These are phyloP conservation scores for Pythium aquatile DNA, from an alignment of 352 stramenopile genomes.

Conservation along the genomic window DNA sequence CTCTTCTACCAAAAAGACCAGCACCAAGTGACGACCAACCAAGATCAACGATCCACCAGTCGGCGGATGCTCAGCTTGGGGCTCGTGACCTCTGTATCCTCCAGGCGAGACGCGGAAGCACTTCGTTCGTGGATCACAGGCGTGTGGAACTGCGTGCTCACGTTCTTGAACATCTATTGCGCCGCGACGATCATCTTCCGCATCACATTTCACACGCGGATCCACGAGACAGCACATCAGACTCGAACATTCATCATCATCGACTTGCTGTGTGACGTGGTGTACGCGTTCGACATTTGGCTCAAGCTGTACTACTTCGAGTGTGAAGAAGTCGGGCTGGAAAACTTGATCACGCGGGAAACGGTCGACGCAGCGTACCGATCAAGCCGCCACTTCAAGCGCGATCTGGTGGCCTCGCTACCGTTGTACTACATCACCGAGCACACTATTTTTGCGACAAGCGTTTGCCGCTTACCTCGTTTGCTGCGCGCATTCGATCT, in stretches of 20 bases:
- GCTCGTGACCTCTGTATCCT: neutral
- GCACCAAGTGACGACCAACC: neutral
- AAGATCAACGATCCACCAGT: neutral
- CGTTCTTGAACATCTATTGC: conserved; percentile 67
- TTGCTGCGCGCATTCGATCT: conserved; percentile 54
- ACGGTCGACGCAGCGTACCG: conserved; percentile 36
- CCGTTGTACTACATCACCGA: conserved; percentile 52
- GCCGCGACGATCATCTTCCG: conserved; percentile 64
- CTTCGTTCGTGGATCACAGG: conserved; percentile 28
- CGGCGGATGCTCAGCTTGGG: neutral
- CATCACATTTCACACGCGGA: conserved; percentile 57
- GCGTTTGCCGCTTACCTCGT: conserved; percentile 51
- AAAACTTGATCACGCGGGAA: conserved; percentile 46
- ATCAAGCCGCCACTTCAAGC: conserved; percentile 43
- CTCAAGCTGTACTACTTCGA: conserved; percentile 68
- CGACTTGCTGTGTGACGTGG: conserved; percentile 52
- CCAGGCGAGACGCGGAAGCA: conserved; percentile 10
- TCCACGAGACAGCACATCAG: conserved; percentile 30
- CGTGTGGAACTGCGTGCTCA: conserved; percentile 52
- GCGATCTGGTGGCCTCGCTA: conserved; percentile 51
- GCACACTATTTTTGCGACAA: conserved; percentile 20
- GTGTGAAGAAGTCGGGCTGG: conserved; percentile 35
- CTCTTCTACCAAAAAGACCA: conserved; percentile 59
- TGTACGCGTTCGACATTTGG: conserved; percentile 64
- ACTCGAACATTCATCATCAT: conserved; percentile 33